A percentile compares a stretch with the other conserved stretches of the same genome.
phyloP scores from a whole-genome alignment of 371 early-diverging fungal genomes.

The Nosema muscidifuracis region DNA sequence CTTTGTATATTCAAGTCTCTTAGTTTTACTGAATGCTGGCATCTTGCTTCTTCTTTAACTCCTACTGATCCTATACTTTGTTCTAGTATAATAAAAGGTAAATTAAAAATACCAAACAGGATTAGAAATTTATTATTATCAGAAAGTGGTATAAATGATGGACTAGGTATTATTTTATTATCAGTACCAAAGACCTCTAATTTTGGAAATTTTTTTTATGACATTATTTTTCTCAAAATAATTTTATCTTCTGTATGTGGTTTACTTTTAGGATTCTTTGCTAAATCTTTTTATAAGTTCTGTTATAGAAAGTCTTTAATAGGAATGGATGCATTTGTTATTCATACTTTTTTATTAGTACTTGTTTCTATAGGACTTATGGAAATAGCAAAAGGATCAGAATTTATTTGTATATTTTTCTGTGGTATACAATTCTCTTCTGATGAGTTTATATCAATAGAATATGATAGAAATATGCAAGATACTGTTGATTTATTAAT shows the following conservation, averaged over 20 bases:
- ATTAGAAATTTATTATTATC: conserved; percentile 73
- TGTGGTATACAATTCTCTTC: conserved; percentile 76
- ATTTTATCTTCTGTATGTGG: conserved; percentile 73
- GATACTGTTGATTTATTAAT: conserved; percentile 79
- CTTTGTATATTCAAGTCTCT: background rate
- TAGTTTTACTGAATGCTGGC: conserved; percentile 17
- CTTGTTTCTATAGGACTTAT: conserved; percentile 71
- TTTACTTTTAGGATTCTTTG: conserved; percentile 68
- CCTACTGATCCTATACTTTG: conserved; percentile 91
- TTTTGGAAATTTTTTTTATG: conserved; percentile 42
- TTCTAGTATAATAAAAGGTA: conserved; percentile 79
- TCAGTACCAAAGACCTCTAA: conserved; percentile 65
- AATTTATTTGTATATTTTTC: conserved; percentile 78
- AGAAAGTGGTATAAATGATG: conserved; percentile 67
- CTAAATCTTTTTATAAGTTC: conserved; percentile 67
- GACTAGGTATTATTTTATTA: conserved; percentile 74
- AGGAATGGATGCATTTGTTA: conserved; percentile 77
- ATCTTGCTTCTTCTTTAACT: conserved; percentile 74
- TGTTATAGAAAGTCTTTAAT: conserved; percentile 70
- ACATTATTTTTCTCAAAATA: conserved; percentile 60
- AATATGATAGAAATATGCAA: conserved; percentile 71
- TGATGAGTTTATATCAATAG: conserved; percentile 74
- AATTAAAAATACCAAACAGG: conserved; percentile 73
- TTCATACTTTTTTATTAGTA: conserved; percentile 74
- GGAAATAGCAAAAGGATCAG: conserved; percentile 71